These are phyloP conservation scores for Boletellus sp. DNA, from an alignment of 768 basidiomycete species.

Conservation along the genomic window DNA sequence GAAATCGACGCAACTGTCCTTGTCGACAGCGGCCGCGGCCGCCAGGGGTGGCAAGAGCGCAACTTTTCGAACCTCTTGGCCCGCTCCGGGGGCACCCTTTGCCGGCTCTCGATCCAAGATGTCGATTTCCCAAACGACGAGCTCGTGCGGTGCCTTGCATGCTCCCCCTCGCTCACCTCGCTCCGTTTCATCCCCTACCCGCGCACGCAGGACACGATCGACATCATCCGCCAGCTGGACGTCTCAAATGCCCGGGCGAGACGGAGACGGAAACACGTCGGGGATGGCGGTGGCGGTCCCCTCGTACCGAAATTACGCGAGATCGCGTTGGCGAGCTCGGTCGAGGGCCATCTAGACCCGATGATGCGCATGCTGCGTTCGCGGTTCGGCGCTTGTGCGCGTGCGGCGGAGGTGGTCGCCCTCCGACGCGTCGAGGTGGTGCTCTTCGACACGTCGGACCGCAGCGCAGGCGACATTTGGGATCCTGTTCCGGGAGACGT, in stretches of 20 bases:
- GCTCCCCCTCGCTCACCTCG: slow-evolving; percentile 8
- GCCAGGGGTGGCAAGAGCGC: slow-evolving; percentile 7
- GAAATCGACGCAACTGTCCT: slow-evolving; percentile 13
- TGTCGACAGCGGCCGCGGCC: neutral
- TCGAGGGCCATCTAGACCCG: slow-evolving; percentile 4
- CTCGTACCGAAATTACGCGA: slow-evolving; percentile 11
- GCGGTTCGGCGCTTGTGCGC: slow-evolving; percentile 2
- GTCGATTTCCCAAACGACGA: slow-evolving; percentile 17
- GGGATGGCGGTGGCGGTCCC: neutral
- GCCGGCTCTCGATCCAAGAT: slow-evolving; percentile 11
- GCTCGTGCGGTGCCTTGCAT: slow-evolving; percentile 18
- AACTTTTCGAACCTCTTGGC: slow-evolving; percentile 16
- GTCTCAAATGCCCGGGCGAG: neutral
- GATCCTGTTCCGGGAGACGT: neutral
- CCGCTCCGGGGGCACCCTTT: slow-evolving; percentile 15
- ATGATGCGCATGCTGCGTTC: slow-evolving; percentile 12
- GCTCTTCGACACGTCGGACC: slow-evolving; percentile 13
- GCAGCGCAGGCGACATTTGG: neutral
- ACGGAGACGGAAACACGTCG: neutral
- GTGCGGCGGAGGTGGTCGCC: neutral
- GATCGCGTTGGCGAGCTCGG: slow-evolving; percentile 16
- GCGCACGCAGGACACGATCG: slow-evolving; percentile 11
- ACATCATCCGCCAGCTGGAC: slow-evolving; percentile 6
- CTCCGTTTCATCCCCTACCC: slow-evolving; percentile 17
- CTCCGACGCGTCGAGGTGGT: slow-evolving; percentile 9